Conservation (phyloP, 2,329 filamentous ascomycete species). For the Monilinia polystroma region DNA sequence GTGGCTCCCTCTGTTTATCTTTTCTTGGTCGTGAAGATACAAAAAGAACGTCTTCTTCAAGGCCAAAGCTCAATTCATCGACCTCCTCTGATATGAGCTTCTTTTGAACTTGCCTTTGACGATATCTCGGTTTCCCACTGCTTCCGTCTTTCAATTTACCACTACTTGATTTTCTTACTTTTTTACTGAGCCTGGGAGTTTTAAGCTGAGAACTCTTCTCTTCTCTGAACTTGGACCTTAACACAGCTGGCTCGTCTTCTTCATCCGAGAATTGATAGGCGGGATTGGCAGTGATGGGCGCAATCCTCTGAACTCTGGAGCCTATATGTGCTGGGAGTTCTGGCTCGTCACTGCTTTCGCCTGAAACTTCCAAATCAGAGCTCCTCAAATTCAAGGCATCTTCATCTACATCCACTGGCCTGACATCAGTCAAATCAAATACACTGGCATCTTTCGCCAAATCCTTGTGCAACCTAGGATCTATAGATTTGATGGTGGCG, state of each 20-base stretch:
- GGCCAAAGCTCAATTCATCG: slow-evolving; percentile 36
- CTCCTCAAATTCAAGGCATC: neutral
- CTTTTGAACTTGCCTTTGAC: slow-evolving; percentile 10
- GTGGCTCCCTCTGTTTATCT: neutral
- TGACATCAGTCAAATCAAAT: slow-evolving; percentile 24
- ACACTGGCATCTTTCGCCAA: slow-evolving; percentile 33
- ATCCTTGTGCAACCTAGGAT: slow-evolving; percentile 36
- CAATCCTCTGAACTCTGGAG: neutral
- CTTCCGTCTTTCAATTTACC: neutral
- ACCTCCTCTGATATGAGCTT: slow-evolving; percentile 28
- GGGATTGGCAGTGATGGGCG: slow-evolving; percentile 3
- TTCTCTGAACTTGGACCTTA: neutral
- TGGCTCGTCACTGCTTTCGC: slow-evolving; percentile 9
- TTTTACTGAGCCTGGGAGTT: neutral
- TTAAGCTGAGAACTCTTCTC: neutral
- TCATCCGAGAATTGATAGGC: slow-evolving; percentile 24
- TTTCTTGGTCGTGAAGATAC: slow-evolving; percentile 28
- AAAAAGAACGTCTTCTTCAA: slow-evolving; percentile 31
- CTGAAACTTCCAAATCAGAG: slow-evolving; percentile 3
- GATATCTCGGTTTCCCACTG: slow-evolving; percentile 7
- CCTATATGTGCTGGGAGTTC: slow-evolving; percentile 1
- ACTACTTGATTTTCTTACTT: neutral
- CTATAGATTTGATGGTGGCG: slow-evolving; percentile 33
- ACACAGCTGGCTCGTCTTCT: slow-evolving; percentile 2
- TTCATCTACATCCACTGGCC: neutral